Conservation (phyloP, 2,329 filamentous ascomycete genomes). For the Aspergillus ruber region DNA sequence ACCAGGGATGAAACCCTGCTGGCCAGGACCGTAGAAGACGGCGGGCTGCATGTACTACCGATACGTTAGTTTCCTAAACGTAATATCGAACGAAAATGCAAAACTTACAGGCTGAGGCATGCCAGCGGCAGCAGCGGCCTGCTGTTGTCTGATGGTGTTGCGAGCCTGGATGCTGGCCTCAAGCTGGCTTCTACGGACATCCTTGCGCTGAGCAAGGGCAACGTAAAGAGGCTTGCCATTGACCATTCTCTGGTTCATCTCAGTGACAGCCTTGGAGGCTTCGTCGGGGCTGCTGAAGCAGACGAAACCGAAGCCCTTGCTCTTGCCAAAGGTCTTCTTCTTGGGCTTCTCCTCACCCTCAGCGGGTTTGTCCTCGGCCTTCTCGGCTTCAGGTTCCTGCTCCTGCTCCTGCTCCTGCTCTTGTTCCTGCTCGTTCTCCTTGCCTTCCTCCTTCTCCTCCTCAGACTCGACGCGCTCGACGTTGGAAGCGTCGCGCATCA, state of each 20-base stretch:
- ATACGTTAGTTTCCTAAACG: conserved; percentile 9
- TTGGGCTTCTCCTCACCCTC: conserved; percentile 53
- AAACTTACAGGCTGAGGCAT: conserved; percentile 59
- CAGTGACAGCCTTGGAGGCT: conserved; percentile 95
- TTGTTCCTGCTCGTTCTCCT: conserved; percentile 29
- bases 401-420: conserved; percentile 8
- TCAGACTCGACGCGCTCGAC: conserved; percentile 39
- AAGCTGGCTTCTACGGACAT: conserved; percentile 98
- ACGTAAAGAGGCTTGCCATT: conserved; percentile 96
- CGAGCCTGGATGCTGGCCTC: conserved; percentile 98
- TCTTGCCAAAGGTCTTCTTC: conserved; percentile 78
- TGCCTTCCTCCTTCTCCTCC: conserved; percentile 41
- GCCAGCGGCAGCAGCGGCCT: conserved; percentile 82
- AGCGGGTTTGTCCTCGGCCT: conserved; percentile 39
- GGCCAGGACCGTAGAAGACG: conserved; percentile 83
- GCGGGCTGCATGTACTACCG: conserved; percentile 72
- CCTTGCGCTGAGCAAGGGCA: conserved; percentile 96
- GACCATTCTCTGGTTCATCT: conserved; percentile 99
- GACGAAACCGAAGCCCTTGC: conserved; percentile 99
- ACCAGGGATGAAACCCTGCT: conserved; percentile 51
- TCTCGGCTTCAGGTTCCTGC: conserved; percentile 46
- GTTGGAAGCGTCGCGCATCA: conserved; percentile 78
- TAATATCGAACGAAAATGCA: not conserved
- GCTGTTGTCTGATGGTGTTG: conserved; percentile 97
- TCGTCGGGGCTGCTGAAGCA: conserved; percentile 99